A percentile compares a stretch with the other conserved stretches of the same genome.
phyloP scores from a whole-genome alignment of 495 filamentous ascomycete genomes.

The Cairneyella variabilis region DNA sequence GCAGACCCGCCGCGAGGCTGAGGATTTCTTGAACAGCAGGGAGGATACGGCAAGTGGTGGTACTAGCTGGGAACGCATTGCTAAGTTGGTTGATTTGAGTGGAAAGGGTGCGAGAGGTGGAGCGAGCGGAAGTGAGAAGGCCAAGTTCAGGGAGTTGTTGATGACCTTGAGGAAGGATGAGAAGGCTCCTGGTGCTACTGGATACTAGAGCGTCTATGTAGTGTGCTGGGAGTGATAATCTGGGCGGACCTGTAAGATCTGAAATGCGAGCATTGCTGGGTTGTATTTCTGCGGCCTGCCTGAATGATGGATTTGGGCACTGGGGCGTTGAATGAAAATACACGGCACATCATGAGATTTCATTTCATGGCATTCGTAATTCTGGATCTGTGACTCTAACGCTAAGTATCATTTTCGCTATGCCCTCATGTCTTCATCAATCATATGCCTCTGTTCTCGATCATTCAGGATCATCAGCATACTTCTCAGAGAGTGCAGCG shows the following conservation, averaged over 20 bases:
- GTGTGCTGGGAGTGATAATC: not conserved
- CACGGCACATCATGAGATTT: constrained; percentile 17
- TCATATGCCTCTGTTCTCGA: constrained; percentile 10
- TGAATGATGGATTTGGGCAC: constrained; percentile 14
- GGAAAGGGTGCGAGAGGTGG: constrained; percentile 87
- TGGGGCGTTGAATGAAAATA: constrained; percentile 26
- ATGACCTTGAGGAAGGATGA: constrained; percentile 87
- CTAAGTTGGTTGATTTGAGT: constrained; percentile 92
- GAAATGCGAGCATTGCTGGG: constrained; percentile 13
- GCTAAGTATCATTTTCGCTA: too few species aligned
- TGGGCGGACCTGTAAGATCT: constrained; percentile 19
- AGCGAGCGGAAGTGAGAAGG: constrained; percentile 84
- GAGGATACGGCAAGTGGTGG: constrained; percentile 92
- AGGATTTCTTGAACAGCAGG: constrained; percentile 81
- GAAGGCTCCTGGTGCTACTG: constrained; percentile 82
- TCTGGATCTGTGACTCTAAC: not conserved
- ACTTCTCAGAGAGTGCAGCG: constrained; percentile 29
- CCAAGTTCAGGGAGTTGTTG: constrained; percentile 89
- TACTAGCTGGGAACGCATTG: constrained; percentile 97
- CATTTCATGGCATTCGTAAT: not conserved
- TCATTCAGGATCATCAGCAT: constrained; percentile 31
- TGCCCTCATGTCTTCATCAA: constrained; percentile 25
- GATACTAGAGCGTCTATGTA: constrained; percentile 37
- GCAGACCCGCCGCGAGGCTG: constrained; percentile 85
- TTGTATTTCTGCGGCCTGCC: constrained; percentile 15